Evolutionary conservation across 2,329 filamentous ascomycete genomes (phyloP).

Genomic region (Xylaria sp.): DNA sequence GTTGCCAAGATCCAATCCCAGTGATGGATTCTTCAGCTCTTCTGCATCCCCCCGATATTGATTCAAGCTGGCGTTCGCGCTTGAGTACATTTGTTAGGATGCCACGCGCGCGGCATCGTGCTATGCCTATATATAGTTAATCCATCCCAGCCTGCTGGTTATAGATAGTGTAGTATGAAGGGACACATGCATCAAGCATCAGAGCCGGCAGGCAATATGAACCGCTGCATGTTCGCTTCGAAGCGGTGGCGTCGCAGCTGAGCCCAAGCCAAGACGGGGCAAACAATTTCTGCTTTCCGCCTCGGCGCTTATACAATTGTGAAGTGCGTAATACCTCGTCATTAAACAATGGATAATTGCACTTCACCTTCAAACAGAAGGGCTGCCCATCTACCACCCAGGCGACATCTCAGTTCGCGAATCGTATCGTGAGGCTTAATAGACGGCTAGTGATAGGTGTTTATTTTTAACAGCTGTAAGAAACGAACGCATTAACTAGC

Average conservation of each 20-base stretch:
- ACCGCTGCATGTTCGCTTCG: neutral
- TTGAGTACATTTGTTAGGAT: neutral
- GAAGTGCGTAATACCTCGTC: neutral
- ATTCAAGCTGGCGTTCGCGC: neutral
- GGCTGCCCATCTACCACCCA: too few species aligned
- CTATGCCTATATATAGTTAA: neutral
- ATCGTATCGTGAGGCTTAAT: too few species aligned
- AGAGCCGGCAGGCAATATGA: neutral
- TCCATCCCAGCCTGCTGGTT: neutral
- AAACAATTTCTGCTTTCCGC: neutral
- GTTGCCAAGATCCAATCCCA: constrained; percentile 17
- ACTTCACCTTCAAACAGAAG: too few species aligned
- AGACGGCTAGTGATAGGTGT: too few species aligned
- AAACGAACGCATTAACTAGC: too few species aligned
- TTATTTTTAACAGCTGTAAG: too few species aligned
- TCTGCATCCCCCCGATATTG: constrained; percentile 12
- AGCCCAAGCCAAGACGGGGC: neutral
- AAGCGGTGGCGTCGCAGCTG: neutral
- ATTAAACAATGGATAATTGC: too few species aligned
- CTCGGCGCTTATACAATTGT: neutral
- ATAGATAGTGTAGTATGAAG: too few species aligned
- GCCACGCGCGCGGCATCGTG: neutral
- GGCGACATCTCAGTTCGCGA: too few species aligned
- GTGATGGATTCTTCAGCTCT: constrained; percentile 23
- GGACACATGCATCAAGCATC: too few species aligned